Base-by-base conservation (phyloP, 2,329 filamentous ascomycete genomes). In the Thelonectria olida region DNA sequence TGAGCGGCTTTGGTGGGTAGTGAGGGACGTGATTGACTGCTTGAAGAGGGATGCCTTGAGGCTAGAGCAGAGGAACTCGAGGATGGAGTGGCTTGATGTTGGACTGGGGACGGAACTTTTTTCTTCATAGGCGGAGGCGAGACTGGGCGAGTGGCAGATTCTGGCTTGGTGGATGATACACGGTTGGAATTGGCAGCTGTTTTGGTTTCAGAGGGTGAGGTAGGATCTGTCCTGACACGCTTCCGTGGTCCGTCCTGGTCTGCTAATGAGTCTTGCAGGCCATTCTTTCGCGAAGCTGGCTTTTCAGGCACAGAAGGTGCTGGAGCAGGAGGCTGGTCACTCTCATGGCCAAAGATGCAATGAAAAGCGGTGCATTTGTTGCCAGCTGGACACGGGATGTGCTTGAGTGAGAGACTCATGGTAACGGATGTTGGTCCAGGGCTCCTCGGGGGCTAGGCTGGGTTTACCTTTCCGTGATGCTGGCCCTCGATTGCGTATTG, bases 371-470 rank as follows among this genome's bases (percentile, higher is more conserved):
- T 81, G 67, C 83, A 85, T 2, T 62, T 74, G 47, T 79, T 75
- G 51, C 82, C 82, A 19, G 81, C 81, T 6, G 83, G 83, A 65
- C 83, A 85, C 9, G 82, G 81, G 48, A 85, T 80, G 60, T 78
- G 79, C 67, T 83, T 84, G 63, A 85, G 80, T 47, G 72, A 68
- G 58, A 80, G 62, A 60, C 76, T 78, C 78, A 79, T 79, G 41
- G n/a, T 58, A 48, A 49, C 2, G 54, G 25, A n/a, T 17, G 42
- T 12, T 48, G 51, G 48, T 19, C 28, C 47, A 54, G 39, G 17
- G 19, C 22, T 47, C 23, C 47, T 44, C 34, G 10, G 34, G 44
- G 34, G 19, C n/a, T 47, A 41, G 42, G 23, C 15, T 28, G 13
- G 34, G 17, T 55, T 55, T 38, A 56, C 10, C 45, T 7, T 20